Evolutionary conservation across 106 monocot genomes (phyloP).

Genomic region (Platanthera zijinensis): DNA sequence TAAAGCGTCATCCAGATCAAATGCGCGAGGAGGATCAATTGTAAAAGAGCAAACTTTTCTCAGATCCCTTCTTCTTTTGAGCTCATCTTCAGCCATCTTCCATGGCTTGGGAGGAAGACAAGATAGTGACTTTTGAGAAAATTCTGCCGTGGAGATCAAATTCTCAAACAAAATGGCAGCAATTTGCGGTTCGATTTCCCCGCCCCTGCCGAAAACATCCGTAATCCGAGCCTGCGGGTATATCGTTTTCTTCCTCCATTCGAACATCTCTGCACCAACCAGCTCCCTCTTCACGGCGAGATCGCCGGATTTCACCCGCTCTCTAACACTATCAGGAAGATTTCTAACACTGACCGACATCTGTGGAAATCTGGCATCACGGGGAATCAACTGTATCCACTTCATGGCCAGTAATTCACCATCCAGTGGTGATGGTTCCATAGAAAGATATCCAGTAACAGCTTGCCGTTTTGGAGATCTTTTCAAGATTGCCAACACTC

Average conservation of each 20-base stretch:
- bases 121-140: constrained; percentile 47
- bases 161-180: constrained; percentile 90
- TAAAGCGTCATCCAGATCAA: constrained; percentile 91
- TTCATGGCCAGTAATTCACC: constrained; percentile 4
- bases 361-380: constrained; percentile 60
- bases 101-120: constrained; percentile 56
- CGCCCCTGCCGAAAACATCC: constrained; percentile 51
- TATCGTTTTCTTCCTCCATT: constrained; percentile 60
- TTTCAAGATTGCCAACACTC: constrained; percentile 63
- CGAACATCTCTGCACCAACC: constrained; percentile 54
- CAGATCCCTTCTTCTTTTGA: constrained; percentile 56
- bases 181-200: constrained; percentile 68
- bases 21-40: constrained; percentile 72
- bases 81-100: constrained; percentile 49
- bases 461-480: constrained; percentile 53
- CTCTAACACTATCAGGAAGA: constrained; percentile 42
- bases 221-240: constrained; percentile 46
- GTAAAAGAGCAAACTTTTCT: constrained; percentile 70
- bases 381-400: constrained; percentile 44
- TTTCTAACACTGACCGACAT: constrained; percentile 45
- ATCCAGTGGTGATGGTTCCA: constrained; percentile 8
- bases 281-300: constrained; percentile 53
- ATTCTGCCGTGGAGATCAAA: constrained; percentile 45
- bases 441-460: constrained; percentile 72
- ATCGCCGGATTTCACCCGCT: constrained; percentile 44